Base-by-base conservation (phyloP, 129 eudicot species). In the Apium graveolens region DNA sequence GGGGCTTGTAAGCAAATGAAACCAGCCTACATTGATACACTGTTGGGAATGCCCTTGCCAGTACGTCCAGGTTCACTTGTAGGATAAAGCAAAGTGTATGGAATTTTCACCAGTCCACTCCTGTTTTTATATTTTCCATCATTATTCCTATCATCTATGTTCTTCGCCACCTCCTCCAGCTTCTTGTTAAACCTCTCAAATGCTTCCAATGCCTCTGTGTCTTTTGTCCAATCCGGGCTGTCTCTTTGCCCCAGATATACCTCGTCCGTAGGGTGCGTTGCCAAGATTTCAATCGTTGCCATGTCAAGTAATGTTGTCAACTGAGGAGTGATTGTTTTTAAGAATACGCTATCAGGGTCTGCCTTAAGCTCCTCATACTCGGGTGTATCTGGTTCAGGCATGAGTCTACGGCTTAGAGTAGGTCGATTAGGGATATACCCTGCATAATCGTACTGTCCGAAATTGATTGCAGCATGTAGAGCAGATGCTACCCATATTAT, bases 21-120 rank as follows among this genome's bases (percentile, higher is more conserved):
- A 35, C 1, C 37, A 35, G 32, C 76, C 53, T 76, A 79, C n/a
- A 79, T 79, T 79, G 49, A 48, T 4, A 79, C 76, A 53, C 82
- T 80, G 57, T 80, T 71, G 29, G 82, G 82, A 80, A 80, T 80
- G 29, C 82, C 82, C 49, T 73, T 80, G 44, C 82, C 78, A n/a
- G 82, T 51, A 7, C 73, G 66, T 41, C 82, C 82, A 1, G 6
- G 71, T 35, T 73, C 73, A 53, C 73, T 53, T 1, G 53, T 71
- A 53, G 82, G 82, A 38, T 46, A 73, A 0, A 80, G 78, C 37
- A 80, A 73, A 32, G 82, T 80, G 42, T 80, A 80, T 71, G 78
- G 78, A 35, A 80, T 41, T 2, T 80, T 72, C 12, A 80, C 82
- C 3, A 78, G 82, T 14, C 82, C 82, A 73, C 27, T 42, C 78